Percentiles rank a stretch among this genome's conserved stretches.
Evolutionary conservation across 2,329 filamentous ascomycete species (phyloP).

Genomic region (Boeremia lycopersici): DNA sequence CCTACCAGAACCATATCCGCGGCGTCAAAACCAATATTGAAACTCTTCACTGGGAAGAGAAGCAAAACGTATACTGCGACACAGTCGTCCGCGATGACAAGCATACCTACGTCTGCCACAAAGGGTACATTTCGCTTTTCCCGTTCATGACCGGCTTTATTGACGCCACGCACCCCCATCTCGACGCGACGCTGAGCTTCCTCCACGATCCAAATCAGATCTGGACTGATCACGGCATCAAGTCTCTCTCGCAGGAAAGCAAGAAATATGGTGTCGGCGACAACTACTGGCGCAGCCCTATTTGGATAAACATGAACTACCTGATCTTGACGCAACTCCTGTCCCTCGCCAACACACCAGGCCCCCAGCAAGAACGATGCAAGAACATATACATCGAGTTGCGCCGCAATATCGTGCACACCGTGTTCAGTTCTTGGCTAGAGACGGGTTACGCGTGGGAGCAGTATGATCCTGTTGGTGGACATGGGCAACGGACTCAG

Average conservation of each 20-base stretch:
- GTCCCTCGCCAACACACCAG: slow-evolving; percentile 49
- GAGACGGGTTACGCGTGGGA: slow-evolving; percentile 97
- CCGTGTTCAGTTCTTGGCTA: slow-evolving; percentile 82
- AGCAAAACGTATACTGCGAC: slow-evolving; percentile 83
- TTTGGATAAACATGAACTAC: slow-evolving; percentile 98
- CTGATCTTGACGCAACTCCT: slow-evolving; percentile 76
- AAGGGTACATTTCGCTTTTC: slow-evolving; percentile 90
- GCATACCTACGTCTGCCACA: slow-evolving; percentile 83
- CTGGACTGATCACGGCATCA: slow-evolving; percentile 83
- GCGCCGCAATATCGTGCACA: slow-evolving; percentile 81
- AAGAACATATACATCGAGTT: slow-evolving; percentile 74
- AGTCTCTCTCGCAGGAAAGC: slow-evolving; percentile 81
- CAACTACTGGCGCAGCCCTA: slow-evolving; percentile 94
- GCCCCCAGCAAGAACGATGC: slow-evolving; percentile 71
- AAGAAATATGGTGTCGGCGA: slow-evolving; percentile 82
- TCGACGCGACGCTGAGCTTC: slow-evolving; percentile 75
- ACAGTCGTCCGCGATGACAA: slow-evolving; percentile 89
- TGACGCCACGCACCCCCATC: slow-evolving; percentile 70
- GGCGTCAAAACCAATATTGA: slow-evolving; percentile 83
- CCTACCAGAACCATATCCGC: slow-evolving; percentile 70
- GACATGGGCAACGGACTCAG: slow-evolving; percentile 85
- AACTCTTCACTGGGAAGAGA: slow-evolving; percentile 88
- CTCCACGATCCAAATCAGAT: slow-evolving; percentile 79
- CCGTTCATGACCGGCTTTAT: slow-evolving; percentile 86
- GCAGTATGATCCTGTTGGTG: slow-evolving; percentile 91